These are phyloP conservation scores for Pythium insidiosum DNA, from an alignment of 352 stramenopile genomes.

Conservation along the genomic window DNA sequence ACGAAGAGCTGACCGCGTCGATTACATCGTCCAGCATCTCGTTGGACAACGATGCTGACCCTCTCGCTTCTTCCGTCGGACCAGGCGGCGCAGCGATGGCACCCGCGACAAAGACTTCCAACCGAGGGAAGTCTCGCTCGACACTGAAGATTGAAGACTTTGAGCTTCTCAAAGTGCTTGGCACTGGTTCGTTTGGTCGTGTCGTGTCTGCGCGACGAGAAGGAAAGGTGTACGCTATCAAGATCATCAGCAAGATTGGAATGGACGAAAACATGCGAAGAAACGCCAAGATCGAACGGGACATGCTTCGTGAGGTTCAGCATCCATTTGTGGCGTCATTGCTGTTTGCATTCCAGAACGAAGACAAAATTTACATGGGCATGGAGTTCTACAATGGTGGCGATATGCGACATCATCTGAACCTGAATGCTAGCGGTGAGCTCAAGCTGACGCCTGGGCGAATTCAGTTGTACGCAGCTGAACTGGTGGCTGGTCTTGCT, in stretches of 20 bases:
- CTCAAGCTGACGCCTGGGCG: conserved; percentile 55
- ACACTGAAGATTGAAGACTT: conserved; percentile 84
- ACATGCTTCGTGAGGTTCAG: conserved; percentile 91
- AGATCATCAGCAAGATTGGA: conserved; percentile 86
- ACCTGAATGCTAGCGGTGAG: conserved; percentile 54
- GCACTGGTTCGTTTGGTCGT: conserved; percentile 77
- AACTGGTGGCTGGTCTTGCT: conserved; percentile 71
- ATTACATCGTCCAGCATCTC: conserved; percentile 25
- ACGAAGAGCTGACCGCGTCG: conserved; percentile 53
- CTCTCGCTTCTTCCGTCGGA: conserved; percentile 15
- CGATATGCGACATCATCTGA: conserved; percentile 87
- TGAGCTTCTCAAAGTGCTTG: conserved; percentile 79
- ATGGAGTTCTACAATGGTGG: conserved; percentile 98
- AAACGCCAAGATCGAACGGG: conserved; percentile 89
- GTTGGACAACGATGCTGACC: conserved; percentile 58
- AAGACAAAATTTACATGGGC: conserved; percentile 98
- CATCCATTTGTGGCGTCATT: conserved; percentile 97
- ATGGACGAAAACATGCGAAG: conserved; percentile 78
- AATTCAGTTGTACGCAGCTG: conserved; percentile 82
- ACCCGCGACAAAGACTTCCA: conserved; percentile 13
- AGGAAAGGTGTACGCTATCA: conserved; percentile 78
- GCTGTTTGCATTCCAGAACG: conserved; percentile 96
- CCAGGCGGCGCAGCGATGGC: conserved; percentile 1
- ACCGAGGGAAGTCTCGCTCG: conserved; percentile 66
- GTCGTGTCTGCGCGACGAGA: conserved; percentile 73